phyloP scores from a whole-genome alignment of 2,329 filamentous ascomycete genomes.

The Pseudogymnoascus sp. region DNA sequence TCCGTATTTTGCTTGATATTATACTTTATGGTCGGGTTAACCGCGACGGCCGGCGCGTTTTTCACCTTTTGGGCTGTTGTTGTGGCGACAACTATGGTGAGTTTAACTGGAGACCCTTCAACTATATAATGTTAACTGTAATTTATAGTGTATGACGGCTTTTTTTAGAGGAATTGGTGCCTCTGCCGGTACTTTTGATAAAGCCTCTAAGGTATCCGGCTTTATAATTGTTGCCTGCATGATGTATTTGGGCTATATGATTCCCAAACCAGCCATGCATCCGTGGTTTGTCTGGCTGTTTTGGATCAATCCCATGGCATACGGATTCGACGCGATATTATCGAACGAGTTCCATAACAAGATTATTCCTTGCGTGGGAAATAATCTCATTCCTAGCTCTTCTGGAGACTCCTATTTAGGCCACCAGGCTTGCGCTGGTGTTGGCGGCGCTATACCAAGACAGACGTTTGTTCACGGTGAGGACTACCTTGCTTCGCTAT shows the following conservation, averaged over 20 bases:
- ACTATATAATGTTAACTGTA: background rate
- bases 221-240: slow-evolving; percentile 43
- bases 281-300: slow-evolving; percentile 57
- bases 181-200: slow-evolving; percentile 48
- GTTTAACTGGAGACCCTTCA: slow-evolving; percentile 2
- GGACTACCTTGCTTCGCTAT: slow-evolving; percentile 47
- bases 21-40: slow-evolving; percentile 58
- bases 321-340: slow-evolving; percentile 61
- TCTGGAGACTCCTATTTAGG: slow-evolving; percentile 28
- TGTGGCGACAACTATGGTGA: slow-evolving; percentile 35
- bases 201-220: slow-evolving; percentile 49
- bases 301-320: slow-evolving; percentile 61
- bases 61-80: slow-evolving; percentile 55
- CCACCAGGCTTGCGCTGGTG: slow-evolving; percentile 49
- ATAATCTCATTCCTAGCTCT: slow-evolving; percentile 40
- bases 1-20: slow-evolving; percentile 47
- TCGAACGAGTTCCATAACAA: slow-evolving; percentile 62
- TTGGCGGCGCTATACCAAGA: slow-evolving; percentile 45
- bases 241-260: slow-evolving; percentile 59
- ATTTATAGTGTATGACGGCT: slow-evolving; percentile 47
- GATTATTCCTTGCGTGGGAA: slow-evolving; percentile 41
- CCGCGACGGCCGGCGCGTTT: slow-evolving; percentile 43
- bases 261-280: slow-evolving; percentile 53
- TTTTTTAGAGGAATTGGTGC: slow-evolving; percentile 50
- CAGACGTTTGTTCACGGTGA: slow-evolving; percentile 46